Evolutionary conservation across 2,329 filamentous ascomycete genomes (phyloP), one percentile per base, ranked within the genome.

Genomic region (Meredithiella fracta): DNA sequence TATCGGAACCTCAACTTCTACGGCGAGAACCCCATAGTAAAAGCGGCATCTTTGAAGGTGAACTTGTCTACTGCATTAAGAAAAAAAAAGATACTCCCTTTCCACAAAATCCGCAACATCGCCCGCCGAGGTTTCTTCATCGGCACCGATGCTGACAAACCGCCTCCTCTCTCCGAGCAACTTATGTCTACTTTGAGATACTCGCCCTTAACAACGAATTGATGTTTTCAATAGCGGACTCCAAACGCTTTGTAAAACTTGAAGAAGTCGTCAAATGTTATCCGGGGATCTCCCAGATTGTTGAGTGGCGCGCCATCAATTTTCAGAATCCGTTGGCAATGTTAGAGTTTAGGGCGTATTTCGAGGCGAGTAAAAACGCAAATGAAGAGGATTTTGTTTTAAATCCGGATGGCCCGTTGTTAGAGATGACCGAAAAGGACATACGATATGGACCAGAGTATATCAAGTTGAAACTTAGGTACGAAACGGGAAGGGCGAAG

Each of bases 391-490:
- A 90, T 0, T 72, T 92, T 15, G 81, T 95, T 0, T 66, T 95
- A 52, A 95, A 94, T 67, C 80, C 84, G 0, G 81, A 88, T 58
- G 79, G 85, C 23, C 80, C 88, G 0, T 95, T 94, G 64, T 86
- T 94, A 60, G 71, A 78, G 56, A 11, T 51, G n/a, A 14, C 25
- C 20, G 29, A 51, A 7, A 31, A 25, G 2, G 15, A 31, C 3
- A n/a, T 51, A n/a, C n/a, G n/a, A n/a, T 71, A 70, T 58, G 64
- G 67, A 2, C 31, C 29, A 23, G 73, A 70, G 57, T 84, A 80
- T 65, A 86, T 95, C 63, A 95, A 95, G 67, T 67, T 95, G 44
- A 95, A 95, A 67, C 88, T 88, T 63, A 86, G 92, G 63, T 94
- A 94, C 62, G 69, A 94, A 38, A 73, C 25, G 80, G 80, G 2